Evolutionary conservation across 202 grass and related monocot species (phyloP).

Genomic region (Setaria italica): DNA sequence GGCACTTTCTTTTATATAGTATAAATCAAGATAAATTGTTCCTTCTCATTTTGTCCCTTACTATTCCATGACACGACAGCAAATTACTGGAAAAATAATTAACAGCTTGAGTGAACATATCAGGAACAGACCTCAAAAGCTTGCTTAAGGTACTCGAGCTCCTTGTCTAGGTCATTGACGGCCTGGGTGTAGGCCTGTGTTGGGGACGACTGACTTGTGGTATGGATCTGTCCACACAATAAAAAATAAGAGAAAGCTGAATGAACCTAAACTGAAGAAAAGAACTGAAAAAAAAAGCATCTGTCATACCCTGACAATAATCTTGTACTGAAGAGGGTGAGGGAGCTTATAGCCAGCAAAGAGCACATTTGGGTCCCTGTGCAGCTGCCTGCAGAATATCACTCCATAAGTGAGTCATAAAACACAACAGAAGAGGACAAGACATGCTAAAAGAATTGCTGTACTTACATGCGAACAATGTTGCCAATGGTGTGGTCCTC

Average conservation of each 20-base stretch:
- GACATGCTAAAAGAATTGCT: neutral
- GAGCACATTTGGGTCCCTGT: conserved; percentile 91
- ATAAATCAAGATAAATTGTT: neutral
- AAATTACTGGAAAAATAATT: conserved; percentile 1
- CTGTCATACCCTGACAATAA: conserved; percentile 76
- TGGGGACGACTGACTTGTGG: conserved; percentile 84
- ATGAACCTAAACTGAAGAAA: neutral
- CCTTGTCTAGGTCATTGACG: conserved; percentile 90
- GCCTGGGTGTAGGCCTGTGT: conserved; percentile 84
- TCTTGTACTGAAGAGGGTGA: conserved; percentile 94
- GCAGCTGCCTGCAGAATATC: conserved; percentile 69
- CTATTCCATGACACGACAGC: conserved; percentile 2
- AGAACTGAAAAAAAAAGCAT: neutral
- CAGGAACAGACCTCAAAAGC: conserved; percentile 73
- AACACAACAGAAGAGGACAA: conserved; percentile 33
- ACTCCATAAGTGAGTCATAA: neutral
- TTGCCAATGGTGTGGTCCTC: conserved; percentile 97
- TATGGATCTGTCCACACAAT: conserved; percentile 71
- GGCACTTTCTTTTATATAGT: conserved; percentile 3
- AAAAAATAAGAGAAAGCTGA: neutral
- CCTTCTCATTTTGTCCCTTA: neutral
- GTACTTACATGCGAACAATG: conserved; percentile 79
- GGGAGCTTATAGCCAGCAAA: conserved; percentile 98
- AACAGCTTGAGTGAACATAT: neutral
- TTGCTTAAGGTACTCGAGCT: conserved; percentile 79